These are phyloP conservation scores for Musa beccarii DNA, from an alignment of 176 grass and related monocot species.

Conservation along the genomic window DNA sequence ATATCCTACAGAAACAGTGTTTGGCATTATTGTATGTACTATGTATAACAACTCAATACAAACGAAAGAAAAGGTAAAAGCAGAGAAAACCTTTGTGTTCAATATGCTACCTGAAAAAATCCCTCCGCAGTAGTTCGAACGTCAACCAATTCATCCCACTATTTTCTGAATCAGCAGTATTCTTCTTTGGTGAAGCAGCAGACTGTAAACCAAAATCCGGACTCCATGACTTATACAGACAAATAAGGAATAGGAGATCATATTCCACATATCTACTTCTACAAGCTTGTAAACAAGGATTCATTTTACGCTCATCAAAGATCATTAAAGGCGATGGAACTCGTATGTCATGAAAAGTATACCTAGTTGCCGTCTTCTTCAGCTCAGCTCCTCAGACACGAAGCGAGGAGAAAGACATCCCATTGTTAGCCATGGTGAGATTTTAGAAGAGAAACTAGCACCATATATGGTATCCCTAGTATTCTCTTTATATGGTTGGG, in stretches of 20 bases:
- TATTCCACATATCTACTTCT: not conserved
- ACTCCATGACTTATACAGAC: not conserved
- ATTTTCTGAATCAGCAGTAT: slow-evolving; percentile 32
- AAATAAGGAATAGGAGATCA: not conserved
- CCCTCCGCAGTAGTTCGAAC: slow-evolving; percentile 94
- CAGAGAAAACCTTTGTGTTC: not conserved
- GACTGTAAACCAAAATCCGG: not conserved
- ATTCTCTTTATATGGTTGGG: slow-evolving; percentile 57
- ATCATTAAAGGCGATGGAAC: not conserved
- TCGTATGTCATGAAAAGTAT: not conserved
- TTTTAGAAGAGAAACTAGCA: slow-evolving; percentile 95
- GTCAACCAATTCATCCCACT: slow-evolving; percentile 77
- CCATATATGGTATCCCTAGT: slow-evolving; percentile 67
- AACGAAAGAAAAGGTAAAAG: not conserved
- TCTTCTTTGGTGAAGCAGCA: slow-evolving; percentile 31
- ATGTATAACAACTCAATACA: not conserved
- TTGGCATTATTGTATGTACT: not conserved
- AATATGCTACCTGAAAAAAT: slow-evolving; percentile 80
- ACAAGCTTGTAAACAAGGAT: not conserved
- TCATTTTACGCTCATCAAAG: not conserved
- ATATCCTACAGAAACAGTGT: no score
- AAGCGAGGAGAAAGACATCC: slow-evolving; percentile 95
- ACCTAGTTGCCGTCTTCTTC: slow-evolving; percentile 78
- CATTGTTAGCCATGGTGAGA: slow-evolving; percentile 89
- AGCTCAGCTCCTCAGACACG: slow-evolving; percentile 96